Base-by-base conservation (phyloP, 805 yeast species). In the Blastobotrys attinorum region DNA sequence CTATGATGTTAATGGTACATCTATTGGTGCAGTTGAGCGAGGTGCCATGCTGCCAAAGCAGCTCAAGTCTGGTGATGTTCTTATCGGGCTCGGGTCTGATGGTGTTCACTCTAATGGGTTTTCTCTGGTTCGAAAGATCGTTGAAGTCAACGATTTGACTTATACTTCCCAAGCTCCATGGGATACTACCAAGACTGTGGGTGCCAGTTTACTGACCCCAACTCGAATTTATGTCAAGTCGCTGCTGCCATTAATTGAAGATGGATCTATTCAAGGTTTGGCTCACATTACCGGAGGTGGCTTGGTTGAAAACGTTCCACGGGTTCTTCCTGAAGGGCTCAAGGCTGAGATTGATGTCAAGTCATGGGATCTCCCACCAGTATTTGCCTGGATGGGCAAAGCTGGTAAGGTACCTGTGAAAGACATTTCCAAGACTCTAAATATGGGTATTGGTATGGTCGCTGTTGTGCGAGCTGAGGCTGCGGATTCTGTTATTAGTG, bases 201-300 rank as follows among this genome's bases (percentile, higher is more conserved):
- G 97, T 35, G 82, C 86, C 64, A 89, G 84, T 55, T 71, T 89
- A 42, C 71, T 92, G 49, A 76, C 80, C 3, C 99, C 99, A 41
- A 94, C 98, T 3, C 81, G 83, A 62, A 89, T 92, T 51, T 92
- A 92, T 66, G 98, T 94, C 51, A 89, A 86, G 65, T 95, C 89
- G 56, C 66, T 94, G 46, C 72, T 92, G 49, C 83, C 83, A 39
- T 77, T 85, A 1, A 73, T 89, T 50, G 75, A 73, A 55, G 71
- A 82, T 56, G 80, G 73, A 27, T 66, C 83, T 45, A 60, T 90
- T 39, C 71, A 88, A 44, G 99, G 97, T 47, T 73, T 92, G 60
- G 96, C 98, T 2, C 95, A 92, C 59, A 92, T 92, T 58, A 92
- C 99, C 20, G 99, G 99, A 49, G 99, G 99, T 63, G 99, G 99